phyloP scores from a whole-genome alignment of 1,139 yeast species.

The Magnusiomyces clavatus region DNA sequence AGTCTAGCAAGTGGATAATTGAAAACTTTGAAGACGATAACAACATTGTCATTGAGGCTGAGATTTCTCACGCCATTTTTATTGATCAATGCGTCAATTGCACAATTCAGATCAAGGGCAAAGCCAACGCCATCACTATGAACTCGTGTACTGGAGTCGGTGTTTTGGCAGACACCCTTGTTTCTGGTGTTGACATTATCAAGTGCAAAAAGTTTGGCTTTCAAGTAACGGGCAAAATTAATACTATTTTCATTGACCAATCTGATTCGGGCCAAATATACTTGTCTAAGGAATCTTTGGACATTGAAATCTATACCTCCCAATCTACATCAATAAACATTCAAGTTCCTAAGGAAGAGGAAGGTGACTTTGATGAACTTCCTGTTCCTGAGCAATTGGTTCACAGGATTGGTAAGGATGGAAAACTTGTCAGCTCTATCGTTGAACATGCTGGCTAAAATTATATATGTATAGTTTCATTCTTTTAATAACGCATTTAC shows the following conservation, averaged over 20 bases:
- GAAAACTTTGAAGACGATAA: conserved; percentile 63
- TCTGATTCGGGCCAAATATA: conserved; percentile 81
- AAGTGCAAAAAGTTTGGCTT: conserved; percentile 75
- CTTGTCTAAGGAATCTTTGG: conserved; percentile 61
- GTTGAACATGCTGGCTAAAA: conserved; percentile 59
- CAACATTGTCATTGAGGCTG: conserved; percentile 64
- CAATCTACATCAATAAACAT: conserved; percentile 79
- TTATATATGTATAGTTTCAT: too few relatives aligned
- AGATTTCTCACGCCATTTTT: conserved; percentile 80
- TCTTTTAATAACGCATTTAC: too few relatives aligned
- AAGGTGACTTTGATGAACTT: conserved; percentile 57
- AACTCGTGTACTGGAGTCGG: conserved; percentile 68
- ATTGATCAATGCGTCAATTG: conserved; percentile 71
- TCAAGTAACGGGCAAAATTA: conserved; percentile 73
- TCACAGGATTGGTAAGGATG: conserved; percentile 44
- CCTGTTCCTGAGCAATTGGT: conserved; percentile 86
- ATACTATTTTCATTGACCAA: conserved; percentile 81
- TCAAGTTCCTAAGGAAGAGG: conserved; percentile 59
- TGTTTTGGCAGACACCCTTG: conserved; percentile 72
- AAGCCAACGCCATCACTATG: conserved; percentile 80
- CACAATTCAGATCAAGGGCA: conserved; percentile 81
- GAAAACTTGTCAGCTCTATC: conserved; percentile 42
- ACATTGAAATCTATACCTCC: conserved; percentile 71
- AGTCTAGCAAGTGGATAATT: conserved; percentile 83
- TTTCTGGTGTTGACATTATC: conserved; percentile 83